phyloP scores from a whole-genome alignment of 2,329 filamentous ascomycete genomes.

The Fusarium nurragi region DNA sequence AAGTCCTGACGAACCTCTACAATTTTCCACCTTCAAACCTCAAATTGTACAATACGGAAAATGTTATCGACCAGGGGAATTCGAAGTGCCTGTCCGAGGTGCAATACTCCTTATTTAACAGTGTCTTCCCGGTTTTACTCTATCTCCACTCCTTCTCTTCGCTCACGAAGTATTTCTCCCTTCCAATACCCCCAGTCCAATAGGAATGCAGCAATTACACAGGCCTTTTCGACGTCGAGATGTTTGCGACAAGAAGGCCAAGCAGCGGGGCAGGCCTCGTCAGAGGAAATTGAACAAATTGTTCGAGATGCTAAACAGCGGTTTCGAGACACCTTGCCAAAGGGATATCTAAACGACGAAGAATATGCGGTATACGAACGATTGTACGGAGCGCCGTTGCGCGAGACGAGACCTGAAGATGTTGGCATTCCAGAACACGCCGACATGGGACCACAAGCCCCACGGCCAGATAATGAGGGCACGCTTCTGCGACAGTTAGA shows the following conservation, averaged over 20 bases:
- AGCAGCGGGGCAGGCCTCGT: slow-evolving; percentile 9
- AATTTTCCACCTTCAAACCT: slow-evolving; percentile 13
- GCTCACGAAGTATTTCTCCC: slow-evolving; percentile 29
- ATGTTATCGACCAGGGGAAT: slow-evolving; percentile 51
- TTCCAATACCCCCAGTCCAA: slow-evolving; percentile 37
- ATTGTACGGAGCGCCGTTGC: slow-evolving; percentile 80
- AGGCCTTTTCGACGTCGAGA: slow-evolving; percentile 46
- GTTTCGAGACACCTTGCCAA: slow-evolving; percentile 81
- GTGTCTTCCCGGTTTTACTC: slow-evolving; percentile 18
- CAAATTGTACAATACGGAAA: slow-evolving; percentile 38
- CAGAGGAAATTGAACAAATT: slow-evolving; percentile 64
- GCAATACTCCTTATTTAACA: slow-evolving; percentile 32
- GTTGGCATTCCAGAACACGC: slow-evolving; percentile 59
- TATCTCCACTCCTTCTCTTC: slow-evolving; percentile 24
- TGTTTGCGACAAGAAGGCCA: slow-evolving; percentile 35
- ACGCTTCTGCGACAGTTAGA: slow-evolving; percentile 64
- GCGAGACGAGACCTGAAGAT: slow-evolving; percentile 68
- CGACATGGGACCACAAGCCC: slow-evolving; percentile 46
- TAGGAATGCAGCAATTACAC: slow-evolving; percentile 42
- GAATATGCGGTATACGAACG: slow-evolving; percentile 82
- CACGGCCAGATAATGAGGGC: slow-evolving; percentile 48
- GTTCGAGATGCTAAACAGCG: slow-evolving; percentile 77
- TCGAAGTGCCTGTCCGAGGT: slow-evolving; percentile 48
- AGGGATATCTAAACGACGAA: slow-evolving; percentile 72
- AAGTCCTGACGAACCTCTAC: slow-evolving; percentile 29